Evolutionary conservation across 1,139 yeast species (phyloP), one percentile per base, ranked within the genome.

Genomic region (Geotrichum fermentans): DNA sequence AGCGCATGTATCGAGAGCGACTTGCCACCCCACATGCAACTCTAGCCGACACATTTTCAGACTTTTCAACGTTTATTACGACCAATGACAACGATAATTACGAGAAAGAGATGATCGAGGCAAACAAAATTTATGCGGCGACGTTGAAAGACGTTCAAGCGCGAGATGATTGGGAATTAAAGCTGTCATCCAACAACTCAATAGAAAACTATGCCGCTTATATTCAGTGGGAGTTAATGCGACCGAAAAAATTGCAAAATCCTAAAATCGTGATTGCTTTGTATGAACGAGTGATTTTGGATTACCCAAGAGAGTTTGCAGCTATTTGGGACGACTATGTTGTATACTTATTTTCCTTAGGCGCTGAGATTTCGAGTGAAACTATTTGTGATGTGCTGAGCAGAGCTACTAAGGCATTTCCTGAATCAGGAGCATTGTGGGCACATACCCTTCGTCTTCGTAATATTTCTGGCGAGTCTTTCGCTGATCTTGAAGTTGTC

Each of bases 1-100:
- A 63, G 43, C 59, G 60, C 4, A 50, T 72, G 17, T 70, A 72
- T 52, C 52, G 66, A 29, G 61, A 67, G 35, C 59, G 79, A 26
- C 61, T 79, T 3, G 54, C 63, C 8, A 58, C 63, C 35, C 82
- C 82, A 0, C 82, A 77, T 57, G 54, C 56, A 1, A 56, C 62
- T 4, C 51, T 79, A 4, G 72, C 71, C 1, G 69, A 71, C 0
- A 73, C 80, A 0, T 77, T 71, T 54, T 60, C 69, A 14, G 67
- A 66, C 7, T 70, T 67, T 43, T 78, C 83, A 0, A 49, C 68
- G 0, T 74, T 77, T 49, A 68, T 78, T 1, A 69, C 80, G 1
- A 3, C 46, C 13, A 48, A 52, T 17, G 57, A 52, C 22, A 57
- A 60, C 35, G 55, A 56, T 1, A 56, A 68, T 6, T 80, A 79